Conservation (phyloP, 352 stramenopile species). For the Globisporangium okanoganense region DNA sequence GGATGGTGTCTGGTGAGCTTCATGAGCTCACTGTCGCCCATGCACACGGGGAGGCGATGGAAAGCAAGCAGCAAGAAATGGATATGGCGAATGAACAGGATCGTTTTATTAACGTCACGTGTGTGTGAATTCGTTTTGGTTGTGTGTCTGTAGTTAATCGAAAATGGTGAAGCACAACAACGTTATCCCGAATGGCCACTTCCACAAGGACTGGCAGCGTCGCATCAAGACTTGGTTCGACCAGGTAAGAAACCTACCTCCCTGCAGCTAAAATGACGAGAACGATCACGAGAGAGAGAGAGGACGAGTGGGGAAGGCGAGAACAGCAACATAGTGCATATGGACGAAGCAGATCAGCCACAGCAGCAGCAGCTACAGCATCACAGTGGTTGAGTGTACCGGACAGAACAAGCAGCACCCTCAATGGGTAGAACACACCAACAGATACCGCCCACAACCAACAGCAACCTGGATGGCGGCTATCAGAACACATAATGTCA, state of each 20-base stretch:
- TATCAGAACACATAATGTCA: not conserved
- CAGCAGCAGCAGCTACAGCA: not conserved
- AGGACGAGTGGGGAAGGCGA: not conserved
- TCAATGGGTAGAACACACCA: not conserved
- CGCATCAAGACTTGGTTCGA: slow-evolving; percentile 97
- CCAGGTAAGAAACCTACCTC: slow-evolving; percentile 64
- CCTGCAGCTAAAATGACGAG: not conserved
- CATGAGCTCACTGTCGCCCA: not conserved
- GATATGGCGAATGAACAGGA: not conserved
- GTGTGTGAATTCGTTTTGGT: too few species aligned
- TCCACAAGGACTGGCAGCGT: slow-evolving; percentile 99
- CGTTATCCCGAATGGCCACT: slow-evolving; percentile 99
- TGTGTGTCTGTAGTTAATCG: slow-evolving; percentile 41
- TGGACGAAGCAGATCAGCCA: not conserved
- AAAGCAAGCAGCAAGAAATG: not conserved
- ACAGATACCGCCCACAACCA: not conserved
- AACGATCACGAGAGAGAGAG: slow-evolving; percentile 2
- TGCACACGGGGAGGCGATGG: not conserved
- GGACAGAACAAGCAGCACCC: not conserved
- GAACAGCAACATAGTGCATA: not conserved
- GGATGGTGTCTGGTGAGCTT: not conserved
- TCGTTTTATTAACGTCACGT: slow-evolving; percentile 2
- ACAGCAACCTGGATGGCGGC: not conserved
- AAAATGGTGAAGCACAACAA: slow-evolving; percentile 99
- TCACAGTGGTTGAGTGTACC: not conserved